phyloP scores from a whole-genome alignment of 2,329 filamentous ascomycete genomes.

The Colletotrichum filicis region DNA sequence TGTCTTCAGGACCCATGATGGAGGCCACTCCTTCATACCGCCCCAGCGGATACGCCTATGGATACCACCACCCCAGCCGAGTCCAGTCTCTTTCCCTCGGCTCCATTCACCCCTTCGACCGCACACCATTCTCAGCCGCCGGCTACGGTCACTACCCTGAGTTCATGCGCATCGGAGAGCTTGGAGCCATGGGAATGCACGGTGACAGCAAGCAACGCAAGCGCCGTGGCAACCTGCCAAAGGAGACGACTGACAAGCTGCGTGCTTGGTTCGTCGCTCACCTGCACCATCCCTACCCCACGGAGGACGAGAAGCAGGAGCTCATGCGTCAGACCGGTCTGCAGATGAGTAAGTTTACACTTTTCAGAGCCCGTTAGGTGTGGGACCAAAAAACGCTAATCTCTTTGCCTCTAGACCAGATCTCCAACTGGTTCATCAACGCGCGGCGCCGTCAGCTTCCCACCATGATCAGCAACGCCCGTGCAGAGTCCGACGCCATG shows the following conservation, averaged over 20 bases:
- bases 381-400: slow-evolving; percentile 34
- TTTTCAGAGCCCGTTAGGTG: slow-evolving; percentile 7
- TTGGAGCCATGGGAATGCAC: slow-evolving; percentile 48
- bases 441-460: slow-evolving; percentile 75
- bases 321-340: slow-evolving; percentile 81
- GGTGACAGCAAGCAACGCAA: slow-evolving; percentile 65
- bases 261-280: slow-evolving; percentile 84
- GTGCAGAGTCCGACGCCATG: slow-evolving; percentile 62
- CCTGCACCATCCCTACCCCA: slow-evolving; percentile 84
- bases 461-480: slow-evolving; percentile 67
- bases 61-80: slow-evolving; percentile 55
- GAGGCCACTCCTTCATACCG: slow-evolving; percentile 49
- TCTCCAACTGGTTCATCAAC: slow-evolving; percentile 87
- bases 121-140: slow-evolving; percentile 54
- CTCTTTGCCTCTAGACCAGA: slow-evolving; percentile 62
- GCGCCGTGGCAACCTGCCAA: slow-evolving; percentile 88
- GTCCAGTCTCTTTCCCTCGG: slow-evolving; percentile 59
- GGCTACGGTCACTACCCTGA: slow-evolving; percentile 56
- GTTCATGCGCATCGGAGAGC: slow-evolving; percentile 54
- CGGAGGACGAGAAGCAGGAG: slow-evolving; percentile 80
- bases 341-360: slow-evolving; percentile 74
- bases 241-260: slow-evolving; percentile 85
- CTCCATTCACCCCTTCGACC: slow-evolving; percentile 54
- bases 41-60: slow-evolving; percentile 48
- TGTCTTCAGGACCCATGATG: slow-evolving; percentile 41